Conservation (phyloP, 495 filamentous ascomycete species). For the Annulohypoxylon stygium region DNA sequence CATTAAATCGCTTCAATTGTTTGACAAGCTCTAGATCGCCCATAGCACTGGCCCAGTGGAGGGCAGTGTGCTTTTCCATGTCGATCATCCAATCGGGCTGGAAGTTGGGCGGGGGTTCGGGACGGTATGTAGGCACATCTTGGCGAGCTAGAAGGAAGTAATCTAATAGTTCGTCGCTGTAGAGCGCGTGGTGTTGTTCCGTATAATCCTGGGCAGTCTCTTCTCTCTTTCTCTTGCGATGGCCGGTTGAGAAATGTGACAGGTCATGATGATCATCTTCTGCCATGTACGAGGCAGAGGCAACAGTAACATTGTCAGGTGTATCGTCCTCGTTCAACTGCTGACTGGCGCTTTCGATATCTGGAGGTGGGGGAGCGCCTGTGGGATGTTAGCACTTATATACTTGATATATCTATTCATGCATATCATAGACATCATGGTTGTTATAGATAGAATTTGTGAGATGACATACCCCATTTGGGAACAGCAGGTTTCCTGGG, state of each 20-base stretch:
- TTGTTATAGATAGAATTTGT: not conserved
- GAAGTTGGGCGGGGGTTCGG: slow-evolving; percentile 83
- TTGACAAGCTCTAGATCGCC: slow-evolving; percentile 92
- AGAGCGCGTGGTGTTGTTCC: slow-evolving; percentile 87
- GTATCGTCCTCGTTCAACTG: slow-evolving; percentile 84
- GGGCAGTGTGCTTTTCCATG: slow-evolving; percentile 84
- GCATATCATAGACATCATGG: not conserved
- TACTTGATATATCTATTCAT: not conserved
- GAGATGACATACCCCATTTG: slow-evolving; percentile 61
- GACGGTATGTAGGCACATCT: slow-evolving; percentile 74
- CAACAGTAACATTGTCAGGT: slow-evolving; percentile 81
- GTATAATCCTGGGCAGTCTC: slow-evolving; percentile 73
- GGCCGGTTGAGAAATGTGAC: slow-evolving; percentile 73
- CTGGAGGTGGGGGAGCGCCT: slow-evolving; percentile 39
- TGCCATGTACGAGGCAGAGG: slow-evolving; percentile 83
- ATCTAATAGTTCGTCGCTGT: slow-evolving; percentile 91
- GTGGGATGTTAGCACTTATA: slow-evolving; percentile 48
- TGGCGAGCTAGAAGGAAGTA: slow-evolving; percentile 90
- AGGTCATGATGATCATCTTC: slow-evolving; percentile 81
- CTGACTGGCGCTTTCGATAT: slow-evolving; percentile 63
- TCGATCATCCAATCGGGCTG: slow-evolving; percentile 91
- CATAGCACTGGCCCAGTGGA: slow-evolving; percentile 99
- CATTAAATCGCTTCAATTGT: slow-evolving; percentile 81
- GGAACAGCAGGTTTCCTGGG: slow-evolving; percentile 71
- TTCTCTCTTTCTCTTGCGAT: slow-evolving; percentile 83